Evolutionary conservation across 2,329 filamentous ascomycete genomes (phyloP).

Genomic region (Phyllosticta citribraziliensis): DNA sequence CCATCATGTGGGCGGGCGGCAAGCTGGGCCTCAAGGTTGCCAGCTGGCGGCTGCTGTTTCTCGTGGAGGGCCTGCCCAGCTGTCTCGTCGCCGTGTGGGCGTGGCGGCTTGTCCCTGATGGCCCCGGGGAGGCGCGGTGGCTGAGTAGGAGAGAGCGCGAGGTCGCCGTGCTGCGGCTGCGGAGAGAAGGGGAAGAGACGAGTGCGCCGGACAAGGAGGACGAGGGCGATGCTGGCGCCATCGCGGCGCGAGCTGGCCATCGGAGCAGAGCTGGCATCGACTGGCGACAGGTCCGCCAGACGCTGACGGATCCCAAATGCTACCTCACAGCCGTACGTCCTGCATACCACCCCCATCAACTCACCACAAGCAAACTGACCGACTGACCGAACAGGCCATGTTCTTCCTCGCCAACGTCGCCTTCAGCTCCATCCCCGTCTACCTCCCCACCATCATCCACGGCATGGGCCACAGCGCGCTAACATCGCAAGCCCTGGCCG

Average conservation of each 20-base stretch:
- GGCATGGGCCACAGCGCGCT: slow-evolving; percentile 61
- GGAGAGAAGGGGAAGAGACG: slow-evolving; percentile 36
- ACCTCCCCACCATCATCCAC: slow-evolving; percentile 69
- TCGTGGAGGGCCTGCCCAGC: slow-evolving; percentile 77
- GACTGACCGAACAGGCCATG: slow-evolving; percentile 42
- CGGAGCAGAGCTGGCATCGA: slow-evolving; percentile 34
- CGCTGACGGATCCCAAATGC: slow-evolving; percentile 55
- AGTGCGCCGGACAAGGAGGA: slow-evolving; percentile 18
- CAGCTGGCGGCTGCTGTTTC: slow-evolving; percentile 76
- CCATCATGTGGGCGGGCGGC: slow-evolving; percentile 45
- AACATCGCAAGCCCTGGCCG: slow-evolving; percentile 65
- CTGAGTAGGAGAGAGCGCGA: slow-evolving; percentile 40
- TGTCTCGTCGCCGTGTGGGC: slow-evolving; percentile 64
- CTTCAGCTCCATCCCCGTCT: slow-evolving; percentile 79
- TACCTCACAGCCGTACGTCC: slow-evolving; percentile 57
- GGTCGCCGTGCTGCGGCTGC: slow-evolving; percentile 61
- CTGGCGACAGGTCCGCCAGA: slow-evolving; percentile 47
- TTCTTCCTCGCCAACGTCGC: slow-evolving; percentile 84
- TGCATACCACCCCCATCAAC: neutral
- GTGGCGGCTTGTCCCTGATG: slow-evolving; percentile 68
- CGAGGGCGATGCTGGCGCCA: slow-evolving; percentile 2
- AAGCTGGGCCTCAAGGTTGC: slow-evolving; percentile 62
- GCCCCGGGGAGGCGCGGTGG: slow-evolving; percentile 43
- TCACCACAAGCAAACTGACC: slow-evolving; percentile 10
- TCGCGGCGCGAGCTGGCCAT: neutral